Percentiles rank a stretch among this genome's conserved stretches.
These are phyloP conservation scores for Primulina tabacum DNA, from an alignment of 257 asterid genomes.

Conservation along the genomic window DNA sequence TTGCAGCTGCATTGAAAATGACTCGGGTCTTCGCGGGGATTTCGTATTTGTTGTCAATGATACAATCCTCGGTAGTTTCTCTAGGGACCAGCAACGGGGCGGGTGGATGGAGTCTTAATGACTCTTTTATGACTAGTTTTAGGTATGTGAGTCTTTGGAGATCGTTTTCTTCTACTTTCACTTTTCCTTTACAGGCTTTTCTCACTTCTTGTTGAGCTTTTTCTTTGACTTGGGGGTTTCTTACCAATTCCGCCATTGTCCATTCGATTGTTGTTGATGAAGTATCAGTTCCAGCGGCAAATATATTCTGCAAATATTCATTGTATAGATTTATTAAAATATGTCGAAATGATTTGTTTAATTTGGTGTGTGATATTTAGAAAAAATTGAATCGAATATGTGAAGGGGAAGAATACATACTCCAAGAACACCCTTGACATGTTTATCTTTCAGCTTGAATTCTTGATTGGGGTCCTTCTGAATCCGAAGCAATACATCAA, in stretches of 20 bases:
- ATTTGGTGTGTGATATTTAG: no score
- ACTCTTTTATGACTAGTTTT: conserved; percentile 24
- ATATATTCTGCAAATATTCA: conserved; percentile 18
- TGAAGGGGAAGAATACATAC: conserved; percentile 2
- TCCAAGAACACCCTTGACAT: conserved; percentile 36
- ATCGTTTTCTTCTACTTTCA: conserved; percentile 21
- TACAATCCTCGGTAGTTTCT: conserved; percentile 18
- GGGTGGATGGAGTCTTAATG: conserved; percentile 25
- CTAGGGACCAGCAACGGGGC: conserved; percentile 26
- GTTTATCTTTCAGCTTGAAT: conserved; percentile 11
- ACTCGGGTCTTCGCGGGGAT: conserved; percentile 24
- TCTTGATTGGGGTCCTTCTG: conserved; percentile 29
- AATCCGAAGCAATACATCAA: conserved; percentile 41
- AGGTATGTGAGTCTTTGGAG: conserved; percentile 20
- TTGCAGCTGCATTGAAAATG: conserved; percentile 20
- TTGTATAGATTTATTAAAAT: no score
- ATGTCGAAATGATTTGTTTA: no score
- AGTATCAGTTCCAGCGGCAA: conserved; percentile 25
- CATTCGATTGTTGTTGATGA: conserved; percentile 7
- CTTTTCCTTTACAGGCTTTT: conserved; percentile 12
- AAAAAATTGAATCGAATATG: no score
- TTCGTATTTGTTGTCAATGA: conserved; percentile 14
- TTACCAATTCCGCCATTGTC: conserved; percentile 27
- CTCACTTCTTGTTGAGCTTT: conserved; percentile 23
- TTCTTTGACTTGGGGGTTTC: conserved; percentile 20